These are phyloP conservation scores for peach (Prunus persica) DNA, from an alignment of 306 rosid genomes.

Conservation along the genomic window DNA sequence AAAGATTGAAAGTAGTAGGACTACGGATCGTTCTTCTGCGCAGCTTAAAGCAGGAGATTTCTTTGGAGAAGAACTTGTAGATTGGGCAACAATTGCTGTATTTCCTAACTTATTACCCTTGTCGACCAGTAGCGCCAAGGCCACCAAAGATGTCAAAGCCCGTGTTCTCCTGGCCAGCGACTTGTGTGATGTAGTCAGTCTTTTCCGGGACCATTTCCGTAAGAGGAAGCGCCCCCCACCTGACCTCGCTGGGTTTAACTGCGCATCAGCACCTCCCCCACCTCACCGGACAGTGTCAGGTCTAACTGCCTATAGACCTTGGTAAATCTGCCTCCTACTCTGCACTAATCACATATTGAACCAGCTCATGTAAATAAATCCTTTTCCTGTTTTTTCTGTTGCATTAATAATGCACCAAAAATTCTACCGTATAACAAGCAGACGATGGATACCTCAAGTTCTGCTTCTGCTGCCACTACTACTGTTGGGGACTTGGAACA, in stretches of 20 bases:
- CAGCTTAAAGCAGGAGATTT: neutral
- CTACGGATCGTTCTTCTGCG: accelerated
- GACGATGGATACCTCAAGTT: no score
- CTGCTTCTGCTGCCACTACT: no score
- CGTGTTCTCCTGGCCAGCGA: neutral
- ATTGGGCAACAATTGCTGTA: neutral
- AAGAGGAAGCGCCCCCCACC: neutral
- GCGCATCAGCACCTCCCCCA: neutral
- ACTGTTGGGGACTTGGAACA: no score
- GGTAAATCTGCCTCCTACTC: no score
- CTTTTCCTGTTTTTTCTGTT: no score
- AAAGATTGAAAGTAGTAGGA: neutral
- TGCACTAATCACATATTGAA: no score
- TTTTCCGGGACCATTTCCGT: neutral
- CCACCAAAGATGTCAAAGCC: neutral
- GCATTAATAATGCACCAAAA: no score
- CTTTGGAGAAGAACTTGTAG: neutral
- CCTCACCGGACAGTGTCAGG: neutral
- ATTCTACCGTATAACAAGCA: no score
- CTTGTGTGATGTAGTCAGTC: neutral
- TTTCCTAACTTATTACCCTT: neutral
- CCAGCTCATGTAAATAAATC: no score
- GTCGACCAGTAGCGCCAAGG: neutral
- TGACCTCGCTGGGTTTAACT: no score
- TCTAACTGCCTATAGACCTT: no score